phyloP scores from a whole-genome alignment of 108 stramenopile species.

The Pelagomonas calceolata region DNA sequence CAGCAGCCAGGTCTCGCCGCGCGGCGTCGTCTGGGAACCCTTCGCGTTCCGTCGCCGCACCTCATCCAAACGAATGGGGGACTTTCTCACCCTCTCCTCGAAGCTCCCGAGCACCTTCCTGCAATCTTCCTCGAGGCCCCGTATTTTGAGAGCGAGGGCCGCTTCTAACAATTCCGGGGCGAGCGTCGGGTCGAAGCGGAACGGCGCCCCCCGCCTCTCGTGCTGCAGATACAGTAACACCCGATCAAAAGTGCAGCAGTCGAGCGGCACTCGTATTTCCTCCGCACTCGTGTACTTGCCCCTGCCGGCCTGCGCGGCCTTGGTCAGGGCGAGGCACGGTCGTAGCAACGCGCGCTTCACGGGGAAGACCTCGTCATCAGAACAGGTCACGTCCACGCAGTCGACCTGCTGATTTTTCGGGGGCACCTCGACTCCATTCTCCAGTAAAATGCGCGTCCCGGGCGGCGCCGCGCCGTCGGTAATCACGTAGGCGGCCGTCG shows the following conservation, averaged over 20 bases:
- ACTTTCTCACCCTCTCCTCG: not conserved
- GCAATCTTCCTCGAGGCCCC: slow-evolving; percentile 4
- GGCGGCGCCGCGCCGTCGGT: not conserved
- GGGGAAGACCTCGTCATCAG: slow-evolving; percentile 13
- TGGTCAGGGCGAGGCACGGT: slow-evolving; percentile 12
- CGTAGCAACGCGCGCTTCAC: slow-evolving; percentile 6
- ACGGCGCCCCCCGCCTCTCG: not conserved
- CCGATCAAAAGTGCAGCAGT: slow-evolving; percentile 13
- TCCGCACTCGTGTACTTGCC: not conserved
- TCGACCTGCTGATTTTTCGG: not conserved
- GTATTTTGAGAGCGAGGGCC: slow-evolving; percentile 1
- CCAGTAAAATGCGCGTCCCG: not conserved
- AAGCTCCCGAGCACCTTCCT: slow-evolving; percentile 5
- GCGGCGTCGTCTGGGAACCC: not conserved
- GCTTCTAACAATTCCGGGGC: slow-evolving; percentile 6
- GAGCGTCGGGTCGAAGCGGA: slow-evolving; percentile 8
- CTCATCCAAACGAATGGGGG: slow-evolving; percentile 8
- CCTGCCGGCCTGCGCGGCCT: slow-evolving; percentile 1
- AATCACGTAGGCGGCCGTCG: not conserved
- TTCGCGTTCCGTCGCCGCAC: slow-evolving; percentile 6
- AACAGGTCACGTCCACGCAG: slow-evolving; percentile 5
- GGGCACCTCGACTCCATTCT: not conserved
- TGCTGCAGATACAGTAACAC: slow-evolving; percentile 14
- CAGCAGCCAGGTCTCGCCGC: slow-evolving; percentile 8
- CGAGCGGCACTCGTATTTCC: slow-evolving; percentile 7